Conservation (phyloP, 176 grass and related monocot genomes). For the Aegilops bicornis region DNA sequence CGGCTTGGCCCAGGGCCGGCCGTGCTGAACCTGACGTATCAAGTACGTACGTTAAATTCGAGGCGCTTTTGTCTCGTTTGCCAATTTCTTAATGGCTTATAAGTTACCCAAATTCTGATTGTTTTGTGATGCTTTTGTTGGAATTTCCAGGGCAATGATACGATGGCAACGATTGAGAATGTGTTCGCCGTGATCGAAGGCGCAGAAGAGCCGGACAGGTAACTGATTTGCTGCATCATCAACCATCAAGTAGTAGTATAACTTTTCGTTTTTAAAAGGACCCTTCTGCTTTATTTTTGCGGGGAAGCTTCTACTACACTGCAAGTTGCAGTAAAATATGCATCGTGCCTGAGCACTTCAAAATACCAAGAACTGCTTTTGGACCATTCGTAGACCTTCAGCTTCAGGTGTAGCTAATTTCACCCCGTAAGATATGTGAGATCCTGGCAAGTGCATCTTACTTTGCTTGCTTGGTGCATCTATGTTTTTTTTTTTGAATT, state of each 20-base stretch:
- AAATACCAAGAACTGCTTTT: too few species aligned
- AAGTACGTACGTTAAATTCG: constrained; percentile 43
- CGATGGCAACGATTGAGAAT: constrained; percentile 74
- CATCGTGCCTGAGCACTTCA: not conserved
- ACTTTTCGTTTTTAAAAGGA: not conserved
- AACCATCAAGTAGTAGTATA: not conserved
- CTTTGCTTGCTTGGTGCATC: not conserved
- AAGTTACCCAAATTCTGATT: too few species aligned
- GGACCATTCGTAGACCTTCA: not conserved
- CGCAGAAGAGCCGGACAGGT: constrained; percentile 86
- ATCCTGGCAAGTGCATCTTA: not conserved
- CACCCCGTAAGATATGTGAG: not conserved
- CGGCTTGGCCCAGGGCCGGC: constrained; percentile 73
- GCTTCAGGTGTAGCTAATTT: too few species aligned
- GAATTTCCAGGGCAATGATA: constrained; percentile 64
- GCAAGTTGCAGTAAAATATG: not conserved
- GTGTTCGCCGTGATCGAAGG: constrained; percentile 91
- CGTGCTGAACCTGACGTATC: constrained; percentile 71
- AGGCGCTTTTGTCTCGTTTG: not conserved
- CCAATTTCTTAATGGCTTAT: not conserved
- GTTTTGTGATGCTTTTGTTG: too few species aligned
- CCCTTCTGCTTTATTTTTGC: not conserved
- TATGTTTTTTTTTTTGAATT: not conserved
- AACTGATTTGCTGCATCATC: not conserved
- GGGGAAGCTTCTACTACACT: not conserved